Base-by-base conservation (phyloP, 2,329 filamentous ascomycete genomes). In the Magnaporthiopsis rhizophila region DNA sequence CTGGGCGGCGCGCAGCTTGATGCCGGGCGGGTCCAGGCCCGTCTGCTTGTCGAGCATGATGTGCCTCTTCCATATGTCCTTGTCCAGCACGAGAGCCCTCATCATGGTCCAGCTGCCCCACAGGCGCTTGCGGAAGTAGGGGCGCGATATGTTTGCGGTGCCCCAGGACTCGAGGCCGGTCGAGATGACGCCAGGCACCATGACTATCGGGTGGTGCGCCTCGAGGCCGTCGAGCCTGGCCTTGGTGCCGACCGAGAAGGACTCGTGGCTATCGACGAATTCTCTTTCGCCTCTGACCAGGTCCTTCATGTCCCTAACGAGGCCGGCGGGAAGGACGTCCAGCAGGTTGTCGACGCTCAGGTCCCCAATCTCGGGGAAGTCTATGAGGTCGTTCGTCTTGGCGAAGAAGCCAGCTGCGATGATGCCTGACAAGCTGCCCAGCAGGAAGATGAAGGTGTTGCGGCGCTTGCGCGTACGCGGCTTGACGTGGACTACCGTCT, bases 61-160 rank as follows among this genome's bases (percentile, higher is more conserved):
- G 74, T 99, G 95, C 71, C 81, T 88, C 80, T 97, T 99, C 95
- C 95, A 99, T 45, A 85, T 83, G 34, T 96, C 88, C 63, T 98
- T 97, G 75, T 98, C 95, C 71, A 96, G 78, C 1, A 99, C 91
- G 68, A 99, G 78, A 0, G 95, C 94, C 62, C 89, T 86, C 92
- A 99, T 97, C 95, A 99, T 99, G 68, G 86, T 96, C 95, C 96
- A 99, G 69, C 92, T 97, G 5, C 95, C 95, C 95, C 95, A 99
- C 62, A 99, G 79, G 64, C 95, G 83, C 78, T 96, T 97, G 67
- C 95, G 84, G 76, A 99, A 99, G 77, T 98, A 99, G 65, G 89
- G 90, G 50, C 92, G 85, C 9, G 93, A 97, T 58, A 83, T 80
- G 72, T 93, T 90, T 62, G 90, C 87, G 0, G 95, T 98, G 4